Evolutionary conservation across 306 rosid genomes (phyloP), one percentile per base, ranked within the genome.

Genomic region (Cucurbita argyrosperma): DNA sequence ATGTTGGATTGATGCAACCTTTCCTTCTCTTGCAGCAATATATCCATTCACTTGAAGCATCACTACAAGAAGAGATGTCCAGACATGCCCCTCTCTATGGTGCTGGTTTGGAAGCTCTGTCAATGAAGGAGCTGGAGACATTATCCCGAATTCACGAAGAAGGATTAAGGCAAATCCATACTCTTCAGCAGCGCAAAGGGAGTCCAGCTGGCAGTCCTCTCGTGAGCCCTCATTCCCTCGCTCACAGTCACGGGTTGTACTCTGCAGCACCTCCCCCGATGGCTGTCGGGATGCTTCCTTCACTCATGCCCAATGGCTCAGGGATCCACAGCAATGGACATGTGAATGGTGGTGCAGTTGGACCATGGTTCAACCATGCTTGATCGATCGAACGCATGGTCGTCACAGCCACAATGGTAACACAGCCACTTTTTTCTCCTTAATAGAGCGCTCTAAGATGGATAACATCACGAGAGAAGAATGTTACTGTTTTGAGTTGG

Each of bases 41-140:
- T 72, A 95, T 95, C 82, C 99, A 91, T 85, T 83, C 92, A 11
- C 90, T 91, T 1, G 96, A 91, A 84, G 85, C 87, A 53, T 91
- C 99, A 46, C 96, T 95, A 16, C 92, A 89, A 78, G 99, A 95
- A 85, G 99, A 95, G 87, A 91, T 95, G 96, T 88, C 99, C 12
- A 85, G 96, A 21, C 97, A 95, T 78, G 99, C 97, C 63, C 97
- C 99, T 77, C 80, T 95, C 4, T 95, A 91, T 59, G 99, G 99
- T 55, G 97, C 92, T 35, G 99, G 99, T 71, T 81, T 95, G 80
- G 97, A 95, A 79, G 95, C 96, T 77, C 85, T 95, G 59, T 91
- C 99, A 63, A 82, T 87, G 96, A 88, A 91, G 80, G 99, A 95
- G 79, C 88, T 95, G 82, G 97, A 95, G 83, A 91, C 96, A 6